Conservation (phyloP, 2,329 filamentous ascomycete genomes). For the Onygena corvina region DNA sequence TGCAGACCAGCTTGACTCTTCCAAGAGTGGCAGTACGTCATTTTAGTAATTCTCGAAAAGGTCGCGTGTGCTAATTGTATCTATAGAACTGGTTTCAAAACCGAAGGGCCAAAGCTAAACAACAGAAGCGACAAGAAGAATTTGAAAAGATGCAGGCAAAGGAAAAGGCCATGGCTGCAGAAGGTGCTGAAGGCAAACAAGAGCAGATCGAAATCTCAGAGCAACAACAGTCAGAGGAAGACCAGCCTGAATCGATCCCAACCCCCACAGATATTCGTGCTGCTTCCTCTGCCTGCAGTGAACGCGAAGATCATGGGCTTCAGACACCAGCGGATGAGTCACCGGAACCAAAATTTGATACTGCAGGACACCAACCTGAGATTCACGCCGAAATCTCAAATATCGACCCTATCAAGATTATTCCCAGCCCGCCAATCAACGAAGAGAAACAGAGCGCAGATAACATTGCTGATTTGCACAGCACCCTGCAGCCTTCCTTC, state of each 20-base stretch:
- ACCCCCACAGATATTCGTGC: neutral
- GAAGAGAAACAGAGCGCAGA: neutral
- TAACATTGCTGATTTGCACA: neutral
- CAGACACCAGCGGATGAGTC: neutral
- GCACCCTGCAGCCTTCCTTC: neutral
- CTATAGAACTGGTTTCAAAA: slow-evolving; percentile 43
- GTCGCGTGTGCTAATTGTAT: slow-evolving; percentile 5
- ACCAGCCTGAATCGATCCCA: neutral
- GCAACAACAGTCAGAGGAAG: neutral
- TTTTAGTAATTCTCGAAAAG: neutral
- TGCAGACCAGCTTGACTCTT: slow-evolving; percentile 38
- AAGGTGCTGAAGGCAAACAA: slow-evolving; percentile 9
- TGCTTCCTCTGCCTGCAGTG: neutral
- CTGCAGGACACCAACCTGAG: neutral
- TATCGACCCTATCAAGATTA: neutral
- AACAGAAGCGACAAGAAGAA: slow-evolving; percentile 40
- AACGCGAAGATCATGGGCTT: neutral
- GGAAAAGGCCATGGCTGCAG: slow-evolving; percentile 10
- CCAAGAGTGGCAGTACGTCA: slow-evolving; percentile 38
- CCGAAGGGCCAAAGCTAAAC: slow-evolving; percentile 41
- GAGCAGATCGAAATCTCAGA: neutral
- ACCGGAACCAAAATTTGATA: neutral
- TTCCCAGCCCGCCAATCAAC: neutral
- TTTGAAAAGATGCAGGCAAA: slow-evolving; percentile 34
- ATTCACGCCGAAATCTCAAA: neutral